phyloP scores from a whole-genome alignment of 2,329 filamentous ascomycete species.

The Fusarium tjaetaba region DNA sequence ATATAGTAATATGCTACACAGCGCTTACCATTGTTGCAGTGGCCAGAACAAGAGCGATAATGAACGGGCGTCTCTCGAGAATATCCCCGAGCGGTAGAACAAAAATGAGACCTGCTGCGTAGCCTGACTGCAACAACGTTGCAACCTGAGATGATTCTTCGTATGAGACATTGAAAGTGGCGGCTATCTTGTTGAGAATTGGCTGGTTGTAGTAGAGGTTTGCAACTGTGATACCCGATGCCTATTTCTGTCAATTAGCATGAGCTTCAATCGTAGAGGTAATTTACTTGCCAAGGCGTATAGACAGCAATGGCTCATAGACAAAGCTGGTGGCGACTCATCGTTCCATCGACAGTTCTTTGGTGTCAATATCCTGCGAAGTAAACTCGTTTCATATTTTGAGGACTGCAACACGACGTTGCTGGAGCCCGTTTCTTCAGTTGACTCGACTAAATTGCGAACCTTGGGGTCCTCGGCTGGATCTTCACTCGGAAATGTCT shows the following conservation, averaged over 20 bases:
- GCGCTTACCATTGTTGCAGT: constrained; percentile 72
- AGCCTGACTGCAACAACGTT: constrained; percentile 82
- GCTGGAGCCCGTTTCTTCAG: constrained; percentile 16
- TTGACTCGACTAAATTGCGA: constrained; percentile 13
- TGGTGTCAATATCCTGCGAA: constrained; percentile 58
- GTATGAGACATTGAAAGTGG: constrained; percentile 75
- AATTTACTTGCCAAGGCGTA: constrained; percentile 68
- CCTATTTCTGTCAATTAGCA: constrained; percentile 46
- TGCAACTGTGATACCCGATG: constrained; percentile 75
- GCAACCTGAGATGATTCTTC: constrained; percentile 74
- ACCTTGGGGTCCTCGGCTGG: not conserved
- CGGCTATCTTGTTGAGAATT: constrained; percentile 78
- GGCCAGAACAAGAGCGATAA: constrained; percentile 71
- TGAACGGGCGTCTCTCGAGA: constrained; percentile 73
- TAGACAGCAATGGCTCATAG: constrained; percentile 73
- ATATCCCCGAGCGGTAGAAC: constrained; percentile 80
- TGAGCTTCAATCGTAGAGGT: too few species aligned
- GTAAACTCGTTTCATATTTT: constrained; percentile 38
- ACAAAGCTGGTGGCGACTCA: constrained; percentile 73
- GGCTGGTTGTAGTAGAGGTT: constrained; percentile 87
- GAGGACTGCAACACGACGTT: constrained; percentile 6
- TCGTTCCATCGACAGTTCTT: constrained; percentile 74
- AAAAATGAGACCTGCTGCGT: constrained; percentile 77
- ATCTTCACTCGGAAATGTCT: constrained; percentile 1
- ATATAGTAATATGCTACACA: not conserved